A percentile compares a stretch with the other conserved stretches of the same genome.
phyloP scores from a whole-genome alignment of 805 yeast genomes.

The Suhomyces sp. region DNA sequence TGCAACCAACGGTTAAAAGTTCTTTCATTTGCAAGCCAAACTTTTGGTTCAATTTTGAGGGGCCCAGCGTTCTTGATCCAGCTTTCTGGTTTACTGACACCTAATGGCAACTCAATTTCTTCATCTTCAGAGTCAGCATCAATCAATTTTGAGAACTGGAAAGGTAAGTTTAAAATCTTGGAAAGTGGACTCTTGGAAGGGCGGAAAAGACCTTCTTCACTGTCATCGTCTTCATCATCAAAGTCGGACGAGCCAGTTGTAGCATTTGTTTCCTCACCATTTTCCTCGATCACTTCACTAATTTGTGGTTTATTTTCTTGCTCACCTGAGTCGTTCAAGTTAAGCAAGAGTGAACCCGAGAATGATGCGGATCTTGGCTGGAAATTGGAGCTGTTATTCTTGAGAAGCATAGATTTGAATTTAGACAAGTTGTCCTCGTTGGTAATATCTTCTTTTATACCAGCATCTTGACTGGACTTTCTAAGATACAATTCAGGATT shows the following conservation, averaged over 20 bases:
- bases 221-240: slow-evolving; percentile 32
- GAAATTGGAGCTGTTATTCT: slow-evolving; percentile 24
- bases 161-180: slow-evolving; percentile 25
- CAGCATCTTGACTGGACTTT: slow-evolving; percentile 7
- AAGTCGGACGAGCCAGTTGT: slow-evolving; percentile 26
- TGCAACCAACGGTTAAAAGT: slow-evolving; percentile 95
- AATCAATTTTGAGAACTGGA: slow-evolving; percentile 36
- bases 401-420: slow-evolving; percentile 37
- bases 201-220: slow-evolving; percentile 11
- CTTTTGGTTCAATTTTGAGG: slow-evolving; percentile 92
- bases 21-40: slow-evolving; percentile 97
- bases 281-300: slow-evolving; percentile 7
- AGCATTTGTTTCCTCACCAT: slow-evolving; percentile 6
- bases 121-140: slow-evolving; percentile 79
- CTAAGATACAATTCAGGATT: slow-evolving; percentile 12
- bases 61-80: slow-evolving; percentile 88
- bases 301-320: neutral
- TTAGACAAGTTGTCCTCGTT: slow-evolving; percentile 45
- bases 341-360: slow-evolving; percentile 29
- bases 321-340: slow-evolving; percentile 8
- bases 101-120: slow-evolving; percentile 82
- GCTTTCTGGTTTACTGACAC: slow-evolving; percentile 77
- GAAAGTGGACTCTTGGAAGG: slow-evolving; percentile 9
- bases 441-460: slow-evolving; percentile 35
- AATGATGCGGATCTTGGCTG: slow-evolving; percentile 40